Evolutionary conservation across 2,329 filamentous ascomycete species (phyloP).

Genomic region (Nemania diffusa): DNA sequence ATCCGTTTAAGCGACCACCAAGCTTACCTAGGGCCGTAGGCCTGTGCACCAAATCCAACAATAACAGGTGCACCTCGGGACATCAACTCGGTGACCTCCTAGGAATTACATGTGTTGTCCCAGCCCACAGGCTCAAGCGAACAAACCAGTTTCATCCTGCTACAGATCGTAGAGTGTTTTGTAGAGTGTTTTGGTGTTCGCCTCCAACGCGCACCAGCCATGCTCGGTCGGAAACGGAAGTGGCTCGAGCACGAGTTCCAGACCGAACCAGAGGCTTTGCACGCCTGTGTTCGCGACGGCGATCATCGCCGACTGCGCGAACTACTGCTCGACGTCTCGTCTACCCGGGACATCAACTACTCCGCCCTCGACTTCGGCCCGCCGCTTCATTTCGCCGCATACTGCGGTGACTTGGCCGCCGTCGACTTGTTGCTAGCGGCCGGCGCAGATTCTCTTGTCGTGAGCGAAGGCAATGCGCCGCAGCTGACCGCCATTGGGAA

Average conservation of each 20-base stretch:
- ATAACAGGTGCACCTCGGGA: neutral
- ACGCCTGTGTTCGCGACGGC: slow-evolving; percentile 9
- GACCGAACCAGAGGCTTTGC: slow-evolving; percentile 10
- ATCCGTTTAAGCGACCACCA: neutral
- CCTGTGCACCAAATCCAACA: neutral
- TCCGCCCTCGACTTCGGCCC: slow-evolving; percentile 13
- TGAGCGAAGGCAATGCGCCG: slow-evolving; percentile 9
- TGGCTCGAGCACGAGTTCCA: slow-evolving; percentile 13
- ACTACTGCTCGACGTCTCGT: slow-evolving; percentile 7
- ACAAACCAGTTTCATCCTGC: no score
- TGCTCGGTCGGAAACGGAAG: slow-evolving; percentile 11
- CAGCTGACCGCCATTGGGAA: slow-evolving; percentile 14
- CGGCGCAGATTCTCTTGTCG: slow-evolving; percentile 8
- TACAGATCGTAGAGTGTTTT: no score
- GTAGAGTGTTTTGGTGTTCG: no score
- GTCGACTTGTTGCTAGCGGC: slow-evolving; percentile 11
- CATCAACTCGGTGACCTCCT: neutral
- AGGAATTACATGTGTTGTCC: no score
- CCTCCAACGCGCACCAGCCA: slow-evolving; percentile 1
- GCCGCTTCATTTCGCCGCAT: slow-evolving; percentile 11
- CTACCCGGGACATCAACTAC: slow-evolving; percentile 11
- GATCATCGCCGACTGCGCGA: slow-evolving; percentile 9
- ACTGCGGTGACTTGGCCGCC: slow-evolving; percentile 3
- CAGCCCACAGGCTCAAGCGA: no score
- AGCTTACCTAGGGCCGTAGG: neutral